These are phyloP conservation scores for Aureobasidium subglaciale DNA, from an alignment of 2,329 filamentous ascomycete species.

Conservation along the genomic window DNA sequence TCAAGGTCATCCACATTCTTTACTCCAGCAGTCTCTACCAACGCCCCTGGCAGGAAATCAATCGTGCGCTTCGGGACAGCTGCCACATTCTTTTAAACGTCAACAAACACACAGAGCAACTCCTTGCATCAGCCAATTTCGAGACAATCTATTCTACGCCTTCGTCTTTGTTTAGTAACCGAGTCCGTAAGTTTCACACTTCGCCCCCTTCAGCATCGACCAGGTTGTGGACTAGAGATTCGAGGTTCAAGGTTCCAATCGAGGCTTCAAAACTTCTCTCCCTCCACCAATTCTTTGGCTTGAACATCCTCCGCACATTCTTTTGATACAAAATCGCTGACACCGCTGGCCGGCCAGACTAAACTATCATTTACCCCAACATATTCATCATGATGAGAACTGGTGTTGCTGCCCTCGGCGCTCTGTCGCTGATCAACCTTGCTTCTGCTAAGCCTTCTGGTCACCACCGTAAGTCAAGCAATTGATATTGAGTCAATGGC, in stretches of 20 bases:
- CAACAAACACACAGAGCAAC: slow-evolving; percentile 10
- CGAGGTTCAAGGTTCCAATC: background rate
- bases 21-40: slow-evolving; percentile 10
- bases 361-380: slow-evolving; percentile 1
- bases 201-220: background rate
- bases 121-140: slow-evolving; percentile 12
- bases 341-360: slow-evolving; percentile 15
- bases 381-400: slow-evolving; percentile 16
- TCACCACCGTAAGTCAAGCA: slow-evolving; percentile 24
- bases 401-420: slow-evolving; percentile 13
- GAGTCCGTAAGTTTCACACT: slow-evolving; percentile 9
- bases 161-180: slow-evolving; percentile 13
- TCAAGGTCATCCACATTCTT: slow-evolving; percentile 12
- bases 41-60: slow-evolving; percentile 6
- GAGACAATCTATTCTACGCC: slow-evolving; percentile 14
- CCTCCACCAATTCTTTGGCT: background rate
- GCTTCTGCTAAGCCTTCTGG: slow-evolving; percentile 34
- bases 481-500: slow-evolving; percentile 2
- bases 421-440: slow-evolving; percentile 24
- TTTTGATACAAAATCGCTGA: slow-evolving; percentile 11
- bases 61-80: slow-evolving; percentile 12
- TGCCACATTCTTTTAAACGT: slow-evolving; percentile 14
- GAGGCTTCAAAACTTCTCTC: slow-evolving; percentile 13
- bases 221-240: background rate
- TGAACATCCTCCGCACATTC: slow-evolving; percentile 9